phyloP scores from a whole-genome alignment of 2,329 filamentous ascomycete species.

The Apiospora sp. region DNA sequence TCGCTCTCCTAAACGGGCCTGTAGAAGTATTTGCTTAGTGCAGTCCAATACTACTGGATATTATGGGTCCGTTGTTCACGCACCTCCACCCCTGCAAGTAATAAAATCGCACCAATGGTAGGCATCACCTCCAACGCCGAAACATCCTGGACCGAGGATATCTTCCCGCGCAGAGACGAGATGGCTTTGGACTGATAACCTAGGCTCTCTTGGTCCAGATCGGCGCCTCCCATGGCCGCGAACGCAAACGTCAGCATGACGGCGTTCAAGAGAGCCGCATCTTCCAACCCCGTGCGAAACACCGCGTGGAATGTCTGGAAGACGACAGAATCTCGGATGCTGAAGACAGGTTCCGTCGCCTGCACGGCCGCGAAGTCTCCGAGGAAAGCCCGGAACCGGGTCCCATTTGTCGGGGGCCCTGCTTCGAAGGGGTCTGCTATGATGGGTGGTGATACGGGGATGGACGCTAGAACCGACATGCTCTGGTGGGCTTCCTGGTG shows the following conservation, averaged over 20 bases:
- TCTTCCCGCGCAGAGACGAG: background rate
- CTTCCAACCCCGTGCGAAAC: background rate
- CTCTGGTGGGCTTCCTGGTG: background rate
- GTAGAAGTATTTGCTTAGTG: background rate
- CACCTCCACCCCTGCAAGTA: background rate
- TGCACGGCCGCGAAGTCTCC: background rate
- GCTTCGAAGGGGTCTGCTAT: background rate
- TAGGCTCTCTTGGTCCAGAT: background rate
- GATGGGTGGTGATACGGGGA: background rate
- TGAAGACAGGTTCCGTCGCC: background rate
- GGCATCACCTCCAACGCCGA: background rate
- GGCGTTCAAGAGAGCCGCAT: background rate
- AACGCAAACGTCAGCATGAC: background rate
- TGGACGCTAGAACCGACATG: background rate
- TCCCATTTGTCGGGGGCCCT: background rate
- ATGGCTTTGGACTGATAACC: background rate
- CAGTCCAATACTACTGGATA: background rate
- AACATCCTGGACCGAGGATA: background rate
- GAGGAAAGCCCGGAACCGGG: background rate
- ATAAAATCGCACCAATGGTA: background rate
- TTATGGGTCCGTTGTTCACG: background rate
- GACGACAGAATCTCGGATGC: background rate
- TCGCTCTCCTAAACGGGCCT: background rate
- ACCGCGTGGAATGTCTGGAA: background rate
- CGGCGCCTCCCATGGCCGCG: background rate